These are phyloP conservation scores for Pyricularia pennisetigena DNA, from an alignment of 2,329 filamentous ascomycete genomes.

Conservation along the genomic window DNA sequence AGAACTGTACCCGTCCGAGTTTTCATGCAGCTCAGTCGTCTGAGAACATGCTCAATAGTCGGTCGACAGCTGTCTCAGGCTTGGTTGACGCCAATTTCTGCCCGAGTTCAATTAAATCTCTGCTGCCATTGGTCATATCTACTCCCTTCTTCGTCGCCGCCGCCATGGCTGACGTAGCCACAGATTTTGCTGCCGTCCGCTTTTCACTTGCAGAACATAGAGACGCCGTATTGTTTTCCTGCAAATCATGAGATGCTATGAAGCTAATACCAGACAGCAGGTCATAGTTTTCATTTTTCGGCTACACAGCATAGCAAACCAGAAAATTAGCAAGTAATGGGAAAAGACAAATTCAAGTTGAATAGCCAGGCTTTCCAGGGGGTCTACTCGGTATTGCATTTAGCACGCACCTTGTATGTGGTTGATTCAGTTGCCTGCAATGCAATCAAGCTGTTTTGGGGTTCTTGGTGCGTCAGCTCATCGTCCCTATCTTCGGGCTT, in stretches of 20 bases:
- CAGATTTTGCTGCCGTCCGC: not conserved
- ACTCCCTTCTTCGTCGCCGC: not conserved
- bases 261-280: not conserved
- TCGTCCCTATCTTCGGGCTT: not conserved
- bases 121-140: not conserved
- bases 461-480: not conserved
- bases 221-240: no score
- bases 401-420: not conserved
- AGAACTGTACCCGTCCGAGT: not conserved
- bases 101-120: not conserved
- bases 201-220: not conserved
- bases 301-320: not conserved
- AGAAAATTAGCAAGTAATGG: not conserved
- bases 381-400: not conserved
- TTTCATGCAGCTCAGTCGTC: not conserved
- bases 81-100: not conserved
- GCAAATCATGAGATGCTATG: not conserved
- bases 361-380: no score
- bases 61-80: not conserved
- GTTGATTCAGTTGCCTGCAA: not conserved
- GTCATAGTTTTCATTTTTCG: not conserved
- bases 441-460: not conserved
- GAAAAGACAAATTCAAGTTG: not conserved
- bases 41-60: not conserved
- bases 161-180: not conserved